Conservation (phyloP, 129 eudicot genomes). For the Saussurea involucrata region DNA sequence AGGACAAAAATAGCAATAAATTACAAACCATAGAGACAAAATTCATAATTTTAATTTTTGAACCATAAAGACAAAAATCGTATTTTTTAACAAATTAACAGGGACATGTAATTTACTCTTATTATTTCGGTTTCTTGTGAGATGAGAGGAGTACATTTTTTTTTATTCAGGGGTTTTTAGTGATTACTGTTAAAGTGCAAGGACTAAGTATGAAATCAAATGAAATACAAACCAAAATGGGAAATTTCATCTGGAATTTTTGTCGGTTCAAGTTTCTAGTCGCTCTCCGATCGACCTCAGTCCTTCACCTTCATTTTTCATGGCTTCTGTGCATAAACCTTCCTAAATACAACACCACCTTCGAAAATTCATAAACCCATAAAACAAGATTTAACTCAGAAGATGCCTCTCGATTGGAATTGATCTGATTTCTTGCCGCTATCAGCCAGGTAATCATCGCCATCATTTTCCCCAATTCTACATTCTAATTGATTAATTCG, state of each 20-base stretch:
- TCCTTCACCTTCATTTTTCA: conserved; percentile 1
- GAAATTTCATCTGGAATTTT: background rate
- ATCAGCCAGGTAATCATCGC: conserved; percentile 6
- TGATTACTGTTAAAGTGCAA: background rate
- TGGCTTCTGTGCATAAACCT: background rate
- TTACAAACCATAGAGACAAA: too few species aligned
- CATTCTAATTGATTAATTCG: background rate
- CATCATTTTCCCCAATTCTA: conserved; percentile 13
- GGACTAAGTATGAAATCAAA: background rate
- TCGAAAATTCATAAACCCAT: background rate
- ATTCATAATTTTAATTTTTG: too few species aligned
- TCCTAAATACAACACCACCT: background rate
- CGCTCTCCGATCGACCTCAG: background rate
- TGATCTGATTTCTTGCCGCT: conserved; percentile 1
- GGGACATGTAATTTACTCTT: too few species aligned
- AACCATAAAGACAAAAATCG: too few species aligned
- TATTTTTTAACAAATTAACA: too few species aligned
- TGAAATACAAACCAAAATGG: background rate
- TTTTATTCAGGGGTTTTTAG: background rate
- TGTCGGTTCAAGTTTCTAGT: background rate
- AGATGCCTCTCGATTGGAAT: background rate
- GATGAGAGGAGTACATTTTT: background rate
- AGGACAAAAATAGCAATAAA: too few species aligned
- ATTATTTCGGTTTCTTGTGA: too few species aligned
- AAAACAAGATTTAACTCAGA: background rate